Percentiles rank a stretch among this genome's conserved stretches.
phyloP scores from a whole-genome alignment of 805 yeast species.

The Hanseniaspora nectarophila region DNA sequence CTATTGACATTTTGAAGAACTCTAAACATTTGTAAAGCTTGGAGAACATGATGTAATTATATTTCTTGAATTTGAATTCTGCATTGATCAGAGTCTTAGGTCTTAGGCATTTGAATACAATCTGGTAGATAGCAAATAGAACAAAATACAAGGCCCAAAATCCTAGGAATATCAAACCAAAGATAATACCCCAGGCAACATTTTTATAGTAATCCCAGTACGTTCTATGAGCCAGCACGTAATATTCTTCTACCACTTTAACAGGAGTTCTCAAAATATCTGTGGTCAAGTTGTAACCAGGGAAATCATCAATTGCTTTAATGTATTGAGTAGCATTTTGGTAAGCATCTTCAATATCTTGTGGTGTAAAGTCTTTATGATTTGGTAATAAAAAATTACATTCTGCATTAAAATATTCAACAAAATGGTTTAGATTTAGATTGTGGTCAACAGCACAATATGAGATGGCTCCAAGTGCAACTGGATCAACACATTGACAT shows the following conservation, averaged over 20 bases:
- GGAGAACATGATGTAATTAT: slow-evolving; percentile 16
- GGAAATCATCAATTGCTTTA: neutral
- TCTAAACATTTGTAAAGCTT: slow-evolving; percentile 20
- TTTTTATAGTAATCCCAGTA: slow-evolving; percentile 4
- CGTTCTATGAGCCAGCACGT: neutral
- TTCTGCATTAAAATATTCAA: neutral
- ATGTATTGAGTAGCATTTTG: slow-evolving; percentile 23
- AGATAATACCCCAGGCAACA: slow-evolving; percentile 32
- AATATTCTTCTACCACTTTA: neutral
- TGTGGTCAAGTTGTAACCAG: neutral
- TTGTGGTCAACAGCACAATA: slow-evolving; percentile 23
- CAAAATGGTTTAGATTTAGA: slow-evolving; percentile 5
- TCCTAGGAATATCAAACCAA: slow-evolving; percentile 38
- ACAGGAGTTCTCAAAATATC: slow-evolving; percentile 9
- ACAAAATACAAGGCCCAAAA: slow-evolving; percentile 40
- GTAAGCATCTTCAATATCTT: slow-evolving; percentile 16
- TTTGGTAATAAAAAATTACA: neutral
- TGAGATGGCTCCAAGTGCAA: slow-evolving; percentile 26
- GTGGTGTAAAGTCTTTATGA: neutral
- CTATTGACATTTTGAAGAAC: neutral
- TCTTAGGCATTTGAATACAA: slow-evolving; percentile 15
- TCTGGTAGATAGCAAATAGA: slow-evolving; percentile 29
- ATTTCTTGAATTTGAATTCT: slow-evolving; percentile 13
- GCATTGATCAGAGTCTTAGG: neutral
- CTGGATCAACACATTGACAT: slow-evolving; percentile 24